These are phyloP conservation scores for Fonsecaea pedrosoi DNA, from an alignment of 2,329 filamentous ascomycete genomes.

Conservation along the genomic window DNA sequence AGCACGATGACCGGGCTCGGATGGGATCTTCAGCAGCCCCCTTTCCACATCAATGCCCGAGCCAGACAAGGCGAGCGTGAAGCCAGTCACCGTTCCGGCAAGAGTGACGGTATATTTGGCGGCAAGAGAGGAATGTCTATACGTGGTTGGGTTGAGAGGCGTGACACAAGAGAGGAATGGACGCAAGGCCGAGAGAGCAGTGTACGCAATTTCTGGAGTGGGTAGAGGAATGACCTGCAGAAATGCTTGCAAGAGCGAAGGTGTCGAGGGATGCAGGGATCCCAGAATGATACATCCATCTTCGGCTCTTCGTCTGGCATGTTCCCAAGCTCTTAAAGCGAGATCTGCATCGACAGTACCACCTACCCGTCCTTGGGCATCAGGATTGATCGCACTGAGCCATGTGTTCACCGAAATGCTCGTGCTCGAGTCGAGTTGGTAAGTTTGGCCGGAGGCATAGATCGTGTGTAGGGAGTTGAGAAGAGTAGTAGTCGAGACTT, in stretches of 20 bases:
- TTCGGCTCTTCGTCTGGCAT: constrained; percentile 90
- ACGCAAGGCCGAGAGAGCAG: constrained; percentile 78
- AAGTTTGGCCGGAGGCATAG: constrained; percentile 82
- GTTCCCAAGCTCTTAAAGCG: constrained; percentile 88
- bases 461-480: constrained; percentile 90
- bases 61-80: constrained; percentile 78
- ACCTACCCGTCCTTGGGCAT: constrained; percentile 71
- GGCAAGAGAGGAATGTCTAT: constrained; percentile 79
- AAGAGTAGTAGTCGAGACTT: constrained; percentile 90
- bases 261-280: constrained; percentile 85
- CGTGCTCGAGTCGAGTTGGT: constrained; percentile 84
- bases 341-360: constrained; percentile 82
- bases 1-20: constrained; percentile 81
- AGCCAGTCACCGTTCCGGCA: constrained; percentile 76
- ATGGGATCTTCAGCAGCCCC: constrained; percentile 80
- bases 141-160: constrained; percentile 83
- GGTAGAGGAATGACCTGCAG: constrained; percentile 79
- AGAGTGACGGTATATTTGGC: constrained; percentile 83
- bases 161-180: constrained; percentile 90
- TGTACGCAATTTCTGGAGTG: constrained; percentile 76
- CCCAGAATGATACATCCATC: constrained; percentile 91
- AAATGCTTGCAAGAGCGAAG: constrained; percentile 82
- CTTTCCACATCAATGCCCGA: constrained; percentile 84
- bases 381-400: constrained; percentile 77
- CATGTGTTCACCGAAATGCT: constrained; percentile 95